These are phyloP conservation scores for Pilasporangium apinafurcum DNA, from an alignment of 352 stramenopile genomes.

Conservation along the genomic window DNA sequence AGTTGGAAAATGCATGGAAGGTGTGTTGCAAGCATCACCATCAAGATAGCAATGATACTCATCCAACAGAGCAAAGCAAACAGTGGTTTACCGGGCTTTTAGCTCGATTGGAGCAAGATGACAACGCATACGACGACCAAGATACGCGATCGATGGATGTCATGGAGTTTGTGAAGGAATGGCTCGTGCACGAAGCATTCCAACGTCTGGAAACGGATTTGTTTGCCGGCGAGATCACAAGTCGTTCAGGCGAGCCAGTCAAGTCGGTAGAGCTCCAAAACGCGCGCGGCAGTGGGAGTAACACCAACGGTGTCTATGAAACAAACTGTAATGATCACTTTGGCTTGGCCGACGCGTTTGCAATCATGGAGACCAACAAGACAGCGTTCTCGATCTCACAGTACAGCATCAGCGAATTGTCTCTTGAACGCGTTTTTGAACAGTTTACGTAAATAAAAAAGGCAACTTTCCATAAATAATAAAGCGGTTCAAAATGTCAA, in stretches of 20 bases:
- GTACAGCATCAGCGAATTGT: conserved; percentile 90
- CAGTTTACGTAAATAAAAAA: conserved; percentile 81
- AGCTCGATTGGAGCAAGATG: conserved; percentile 30
- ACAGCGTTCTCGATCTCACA: conserved; percentile 63
- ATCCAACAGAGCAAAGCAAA: conserved; percentile 11
- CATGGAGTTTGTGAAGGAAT: conserved; percentile 68
- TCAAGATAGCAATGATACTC: background rate
- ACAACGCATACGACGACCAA: background rate
- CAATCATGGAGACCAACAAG: conserved; percentile 74
- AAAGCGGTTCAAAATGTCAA: too few relatives aligned
- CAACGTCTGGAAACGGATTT: conserved; percentile 42
- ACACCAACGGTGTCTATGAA: conserved; percentile 57
- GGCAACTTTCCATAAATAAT: too few relatives aligned
- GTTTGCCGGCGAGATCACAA: conserved; percentile 37
- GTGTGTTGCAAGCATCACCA: conserved; percentile 24
- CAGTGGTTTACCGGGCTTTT: conserved; percentile 38
- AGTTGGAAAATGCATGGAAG: conserved; percentile 51
- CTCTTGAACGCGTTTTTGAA: conserved; percentile 92
- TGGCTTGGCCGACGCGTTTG: conserved; percentile 74
- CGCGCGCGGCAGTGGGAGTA: conserved; percentile 41
- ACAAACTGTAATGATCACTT: conserved; percentile 60
- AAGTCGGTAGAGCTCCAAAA: conserved; percentile 36
- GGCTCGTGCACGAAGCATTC: conserved; percentile 69
- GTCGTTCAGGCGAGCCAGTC: conserved; percentile 35
- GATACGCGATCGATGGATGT: conserved; percentile 19